Evolutionary conservation across 176 grass and related monocot genomes (phyloP), one percentile per base, ranked within the genome.

Genomic region (Leersia perrieri): DNA sequence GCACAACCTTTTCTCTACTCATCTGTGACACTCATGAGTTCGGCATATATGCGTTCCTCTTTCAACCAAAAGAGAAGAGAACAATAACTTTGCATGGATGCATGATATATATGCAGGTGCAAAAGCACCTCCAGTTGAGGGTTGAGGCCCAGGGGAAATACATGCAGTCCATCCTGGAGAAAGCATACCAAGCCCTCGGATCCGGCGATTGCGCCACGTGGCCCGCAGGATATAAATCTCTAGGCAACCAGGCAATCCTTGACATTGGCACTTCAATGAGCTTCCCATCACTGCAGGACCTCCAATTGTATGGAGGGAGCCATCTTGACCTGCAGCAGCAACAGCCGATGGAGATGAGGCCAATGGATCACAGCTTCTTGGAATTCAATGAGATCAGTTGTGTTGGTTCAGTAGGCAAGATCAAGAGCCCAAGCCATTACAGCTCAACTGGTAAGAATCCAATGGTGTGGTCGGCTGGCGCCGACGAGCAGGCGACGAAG

Each of bases 91-190:
- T 89, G 77, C 77, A 57, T 77, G 42, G 33, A 68, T 40, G 71
- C 60, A 83, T 55, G 23, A n/a, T 55, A 67, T 76, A n/a, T 55
- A 67, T 76, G 79, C 85, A 93, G 94, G 94, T 97, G 73, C 94
- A 99, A 63, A 95, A 95, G 78, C 93, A 91, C 68, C 90, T 99
- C 31, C 96, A 99, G 78, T 93, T 99, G 87, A 88, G 96, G 82
- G 87, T 93, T 34, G 96, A 99, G 58, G 92, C 96, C 61, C 92
- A 95, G 84, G 92, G 92, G 20, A 99, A 95, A 82, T 99, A 99
- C 82, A 99, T 95, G 96, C 92, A 99, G 76, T 91, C 90, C 55
- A 99, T 99, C 80, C 74, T 99, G 77, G 87, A 99, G 73, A 95
- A 93, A 90, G 96, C 96, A 14, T 90, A 86, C 79, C 90, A 94